Percentiles rank a stretch among this genome's conserved stretches.
Conservation (phyloP, 768 basidiomycete genomes). For the Amanita inopinata region DNA sequence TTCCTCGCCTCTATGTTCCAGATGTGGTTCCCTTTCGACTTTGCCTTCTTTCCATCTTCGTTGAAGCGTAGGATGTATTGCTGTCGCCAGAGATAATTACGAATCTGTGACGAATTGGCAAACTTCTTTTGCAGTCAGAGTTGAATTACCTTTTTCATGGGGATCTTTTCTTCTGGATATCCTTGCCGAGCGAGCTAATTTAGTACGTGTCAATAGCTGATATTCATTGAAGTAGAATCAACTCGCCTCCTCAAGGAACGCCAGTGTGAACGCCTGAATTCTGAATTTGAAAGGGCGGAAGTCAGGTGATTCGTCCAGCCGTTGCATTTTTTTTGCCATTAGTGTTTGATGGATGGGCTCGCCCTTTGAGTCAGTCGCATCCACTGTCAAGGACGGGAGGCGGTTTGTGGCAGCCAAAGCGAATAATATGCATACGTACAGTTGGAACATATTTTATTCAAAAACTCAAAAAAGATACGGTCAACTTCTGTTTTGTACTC, state of each 20-base stretch:
- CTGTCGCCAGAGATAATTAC: conserved; percentile 94
- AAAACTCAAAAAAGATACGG: conserved; percentile 82
- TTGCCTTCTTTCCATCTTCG: conserved; percentile 98
- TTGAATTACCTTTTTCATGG: conserved; percentile 78
- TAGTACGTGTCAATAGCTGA: neutral
- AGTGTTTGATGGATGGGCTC: conserved; percentile 96
- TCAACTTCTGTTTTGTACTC: conserved; percentile 82
- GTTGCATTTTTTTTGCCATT: conserved; percentile 99
- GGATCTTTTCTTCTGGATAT: conserved; percentile 89
- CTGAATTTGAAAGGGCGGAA: conserved; percentile 99
- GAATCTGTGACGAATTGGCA: conserved; percentile 40
- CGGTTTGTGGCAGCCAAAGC: conserved; percentile 14
- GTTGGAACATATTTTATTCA: conserved; percentile 85
- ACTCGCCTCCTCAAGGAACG: conserved; percentile 83
- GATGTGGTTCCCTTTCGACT: conserved; percentile 98
- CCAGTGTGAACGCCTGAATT: conserved; percentile 95
- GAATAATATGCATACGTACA: conserved; percentile 39
- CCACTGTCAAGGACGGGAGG: conserved; percentile 43
- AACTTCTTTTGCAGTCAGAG: conserved; percentile 10
- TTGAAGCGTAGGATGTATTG: conserved; percentile 94
- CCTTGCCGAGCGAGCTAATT: conserved; percentile 71
- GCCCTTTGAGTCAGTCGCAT: conserved; percentile 88
- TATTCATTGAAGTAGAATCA: conserved; percentile 3
- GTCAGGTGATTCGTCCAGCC: conserved; percentile 90
- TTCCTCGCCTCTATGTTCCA: conserved; percentile 99